Evolutionary conservation across 352 stramenopile species (phyloP).

Genomic region (Phytophthora aleatoria): DNA sequence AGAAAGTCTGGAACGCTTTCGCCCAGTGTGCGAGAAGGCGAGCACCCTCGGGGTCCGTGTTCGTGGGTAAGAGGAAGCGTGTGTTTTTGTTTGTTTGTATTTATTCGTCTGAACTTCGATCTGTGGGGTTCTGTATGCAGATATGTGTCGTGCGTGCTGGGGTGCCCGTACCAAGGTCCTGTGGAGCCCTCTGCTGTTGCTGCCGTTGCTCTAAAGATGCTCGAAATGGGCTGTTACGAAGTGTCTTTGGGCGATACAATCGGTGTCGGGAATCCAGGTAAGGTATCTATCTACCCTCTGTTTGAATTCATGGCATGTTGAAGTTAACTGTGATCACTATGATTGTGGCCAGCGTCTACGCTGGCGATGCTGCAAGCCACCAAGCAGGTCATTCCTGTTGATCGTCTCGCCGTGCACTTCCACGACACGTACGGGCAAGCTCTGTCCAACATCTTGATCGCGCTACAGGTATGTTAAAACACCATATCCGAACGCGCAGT

Average conservation of each 20-base stretch:
- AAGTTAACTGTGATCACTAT: constrained; percentile 1
- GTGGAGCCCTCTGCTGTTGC: constrained; percentile 88
- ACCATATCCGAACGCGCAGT: constrained; percentile 2
- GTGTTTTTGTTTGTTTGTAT: neutral
- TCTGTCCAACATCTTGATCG: constrained; percentile 94
- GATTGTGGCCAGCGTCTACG: constrained; percentile 63
- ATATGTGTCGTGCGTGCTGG: constrained; percentile 97
- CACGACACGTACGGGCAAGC: constrained; percentile 98
- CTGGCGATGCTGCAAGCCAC: constrained; percentile 79
- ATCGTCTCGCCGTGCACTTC: constrained; percentile 95
- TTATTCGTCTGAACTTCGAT: too few species aligned
- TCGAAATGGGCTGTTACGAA: constrained; percentile 96
- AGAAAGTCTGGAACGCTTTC: constrained; percentile 94
- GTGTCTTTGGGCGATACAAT: constrained; percentile 96
- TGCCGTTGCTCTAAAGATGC: constrained; percentile 78
- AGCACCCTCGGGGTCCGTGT: constrained; percentile 83
- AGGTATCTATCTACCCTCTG: neutral
- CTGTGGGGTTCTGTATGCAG: constrained; percentile 26
- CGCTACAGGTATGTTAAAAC: constrained; percentile 64
- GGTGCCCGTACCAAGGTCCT: constrained; percentile 95
- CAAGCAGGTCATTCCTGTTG: constrained; percentile 80
- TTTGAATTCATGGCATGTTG: neutral
- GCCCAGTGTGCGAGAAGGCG: constrained; percentile 87
- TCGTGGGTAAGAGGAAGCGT: constrained; percentile 62
- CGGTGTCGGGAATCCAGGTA: constrained; percentile 90